These are phyloP conservation scores for Fusarium anguioides DNA, from an alignment of 2,329 filamentous ascomycete genomes.

Conservation along the genomic window DNA sequence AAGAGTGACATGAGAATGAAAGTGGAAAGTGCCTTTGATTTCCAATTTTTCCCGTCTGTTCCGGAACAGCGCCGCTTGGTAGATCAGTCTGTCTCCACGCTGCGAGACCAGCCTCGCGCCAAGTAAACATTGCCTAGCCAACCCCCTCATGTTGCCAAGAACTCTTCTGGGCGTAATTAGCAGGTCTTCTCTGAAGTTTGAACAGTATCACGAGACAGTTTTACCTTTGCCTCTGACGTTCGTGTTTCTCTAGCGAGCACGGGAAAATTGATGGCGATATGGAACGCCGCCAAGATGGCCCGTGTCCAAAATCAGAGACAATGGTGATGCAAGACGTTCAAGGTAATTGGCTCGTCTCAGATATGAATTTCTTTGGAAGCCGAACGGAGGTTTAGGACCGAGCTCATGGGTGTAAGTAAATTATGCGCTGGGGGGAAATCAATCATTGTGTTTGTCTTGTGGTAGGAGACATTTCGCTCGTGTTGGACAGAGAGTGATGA, in stretches of 20 bases:
- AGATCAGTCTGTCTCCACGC: constrained; percentile 12
- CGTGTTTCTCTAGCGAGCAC: constrained; percentile 8
- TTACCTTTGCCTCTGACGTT: constrained; percentile 1
- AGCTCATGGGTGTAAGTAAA: constrained; percentile 13
- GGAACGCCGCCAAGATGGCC: constrained; percentile 30
- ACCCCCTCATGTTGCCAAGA: constrained; percentile 10
- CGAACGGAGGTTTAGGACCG: constrained; percentile 25
- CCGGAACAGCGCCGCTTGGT: constrained; percentile 20
- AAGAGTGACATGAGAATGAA: constrained; percentile 10
- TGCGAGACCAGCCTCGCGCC: constrained; percentile 28
- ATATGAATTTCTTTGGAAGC: constrained; percentile 23
- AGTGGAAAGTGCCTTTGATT: constrained; percentile 11
- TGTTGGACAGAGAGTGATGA: constrained; percentile 19
- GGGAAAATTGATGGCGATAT: constrained; percentile 28
- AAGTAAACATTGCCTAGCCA: constrained; percentile 28
- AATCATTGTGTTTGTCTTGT: too few species aligned
- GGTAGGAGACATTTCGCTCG: constrained; percentile 8
- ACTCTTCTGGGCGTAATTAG: background rate
- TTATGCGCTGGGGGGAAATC: constrained; percentile 12
- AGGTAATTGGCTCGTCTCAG: constrained; percentile 36
- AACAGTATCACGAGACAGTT: background rate
- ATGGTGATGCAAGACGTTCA: constrained; percentile 33
- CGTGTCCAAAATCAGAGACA: constrained; percentile 38
- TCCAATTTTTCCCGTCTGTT: constrained; percentile 28
- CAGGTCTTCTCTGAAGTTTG: background rate